Conservation (phyloP, 495 filamentous ascomycete genomes). For the Neurospora pannonica region DNA sequence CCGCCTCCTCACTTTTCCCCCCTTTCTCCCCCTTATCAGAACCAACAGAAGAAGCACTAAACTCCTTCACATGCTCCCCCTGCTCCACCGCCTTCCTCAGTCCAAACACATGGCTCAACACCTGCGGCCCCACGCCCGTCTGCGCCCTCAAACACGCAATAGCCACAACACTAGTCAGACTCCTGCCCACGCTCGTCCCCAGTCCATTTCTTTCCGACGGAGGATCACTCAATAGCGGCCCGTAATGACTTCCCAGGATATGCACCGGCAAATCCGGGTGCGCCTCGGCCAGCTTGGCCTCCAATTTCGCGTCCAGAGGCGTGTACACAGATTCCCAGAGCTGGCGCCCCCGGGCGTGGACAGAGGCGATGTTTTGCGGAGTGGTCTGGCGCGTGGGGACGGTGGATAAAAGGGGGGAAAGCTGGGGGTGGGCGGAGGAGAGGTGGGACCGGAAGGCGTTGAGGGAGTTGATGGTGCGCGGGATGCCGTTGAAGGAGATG, state of each 20-base stretch:
- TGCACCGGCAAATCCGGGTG: conserved; percentile 74
- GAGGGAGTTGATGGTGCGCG: conserved; percentile 69
- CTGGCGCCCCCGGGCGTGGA: conserved; percentile 43
- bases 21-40: background rate
- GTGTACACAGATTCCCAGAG: conserved; percentile 68
- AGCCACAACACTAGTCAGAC: conserved; percentile 58
- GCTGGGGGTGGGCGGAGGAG: conserved; percentile 34
- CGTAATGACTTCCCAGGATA: conserved; percentile 62
- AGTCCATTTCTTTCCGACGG: conserved; percentile 28
- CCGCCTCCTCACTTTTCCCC: conserved; percentile 11
- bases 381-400: conserved; percentile 40
- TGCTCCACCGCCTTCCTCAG: conserved; percentile 62
- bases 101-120: conserved; percentile 66
- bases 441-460: conserved; percentile 53
- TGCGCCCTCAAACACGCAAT: conserved; percentile 63
- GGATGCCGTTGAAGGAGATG: conserved; percentile 78
- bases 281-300: conserved; percentile 52
- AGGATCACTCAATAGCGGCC: conserved; percentile 59
- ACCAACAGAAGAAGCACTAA: background rate
- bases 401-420: conserved; percentile 23
- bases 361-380: conserved; percentile 38
- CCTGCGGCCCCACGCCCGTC: conserved; percentile 70
- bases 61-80: conserved; percentile 45
- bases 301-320: conserved; percentile 60
- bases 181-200: conserved; percentile 49